Conservation (phyloP, 257 asterid species). For the Scutellaria barbata region DNA sequence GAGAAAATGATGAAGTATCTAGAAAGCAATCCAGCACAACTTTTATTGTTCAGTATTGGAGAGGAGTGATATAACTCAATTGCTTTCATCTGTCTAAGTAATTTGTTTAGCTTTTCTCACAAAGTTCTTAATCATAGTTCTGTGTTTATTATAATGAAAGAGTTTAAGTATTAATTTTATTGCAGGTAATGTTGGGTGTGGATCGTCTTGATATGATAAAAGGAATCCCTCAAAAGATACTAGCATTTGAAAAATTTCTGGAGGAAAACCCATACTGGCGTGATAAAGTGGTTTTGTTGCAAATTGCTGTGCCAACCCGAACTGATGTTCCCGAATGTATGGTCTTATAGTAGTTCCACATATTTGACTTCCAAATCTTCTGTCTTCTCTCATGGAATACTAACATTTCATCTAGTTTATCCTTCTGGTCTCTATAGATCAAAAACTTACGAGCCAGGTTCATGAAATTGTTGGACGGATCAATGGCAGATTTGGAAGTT, state of each 20-base stretch:
- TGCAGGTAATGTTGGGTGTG: constrained; percentile 92
- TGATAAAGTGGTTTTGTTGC: constrained; percentile 92
- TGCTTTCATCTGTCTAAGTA: not conserved
- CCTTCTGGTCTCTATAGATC: constrained; percentile 59
- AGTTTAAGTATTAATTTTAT: constrained; percentile 5
- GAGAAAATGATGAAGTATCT: not conserved
- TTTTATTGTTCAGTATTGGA: constrained; percentile 7
- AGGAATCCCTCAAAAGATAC: constrained; percentile 93
- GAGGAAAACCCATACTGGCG: constrained; percentile 86
- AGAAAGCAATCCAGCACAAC: constrained; percentile 25
- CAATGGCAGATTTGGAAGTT: constrained; percentile 94
- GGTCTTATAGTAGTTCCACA: constrained; percentile 38
- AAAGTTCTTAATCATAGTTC: not conserved
- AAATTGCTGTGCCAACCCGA: constrained; percentile 97
- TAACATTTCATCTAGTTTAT: constrained; percentile 29
- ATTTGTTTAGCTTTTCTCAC: constrained; percentile 19
- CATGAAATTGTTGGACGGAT: constrained; percentile 98
- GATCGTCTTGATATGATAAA: constrained; percentile 98
- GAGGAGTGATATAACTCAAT: constrained; percentile 25
- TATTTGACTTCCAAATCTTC: constrained; percentile 15
- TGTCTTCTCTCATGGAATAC: constrained; percentile 16
- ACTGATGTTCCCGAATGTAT: constrained; percentile 96
- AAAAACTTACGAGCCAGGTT: constrained; percentile 97
- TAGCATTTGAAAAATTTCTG: constrained; percentile 92
- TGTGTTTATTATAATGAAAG: constrained; percentile 22